phyloP scores from a whole-genome alignment of 495 filamentous ascomycete genomes.

The Daldinia decipiens region DNA sequence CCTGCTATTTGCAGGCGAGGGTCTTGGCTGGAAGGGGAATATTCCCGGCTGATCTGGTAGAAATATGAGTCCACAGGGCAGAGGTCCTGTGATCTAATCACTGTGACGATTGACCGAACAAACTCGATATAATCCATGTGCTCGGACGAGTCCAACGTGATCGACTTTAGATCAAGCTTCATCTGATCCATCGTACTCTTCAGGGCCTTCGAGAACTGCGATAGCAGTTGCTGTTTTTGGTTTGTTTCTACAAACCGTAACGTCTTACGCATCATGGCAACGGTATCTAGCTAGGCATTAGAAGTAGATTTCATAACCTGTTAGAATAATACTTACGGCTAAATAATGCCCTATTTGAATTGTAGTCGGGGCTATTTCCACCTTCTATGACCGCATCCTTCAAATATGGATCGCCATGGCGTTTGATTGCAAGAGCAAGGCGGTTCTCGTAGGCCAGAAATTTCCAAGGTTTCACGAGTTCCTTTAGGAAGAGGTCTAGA shows the following conservation, averaged over 20 bases:
- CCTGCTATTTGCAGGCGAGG: conserved; percentile 60
- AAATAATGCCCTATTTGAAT: conserved; percentile 54
- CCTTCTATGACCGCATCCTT: conserved; percentile 44
- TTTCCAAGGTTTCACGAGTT: conserved; percentile 52
- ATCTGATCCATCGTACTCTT: conserved; percentile 60
- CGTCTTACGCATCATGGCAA: conserved; percentile 57
- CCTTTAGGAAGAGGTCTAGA: conserved; percentile 52
- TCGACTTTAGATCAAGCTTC: conserved; percentile 53
- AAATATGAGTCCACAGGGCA: conserved; percentile 59
- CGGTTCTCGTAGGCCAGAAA: conserved; percentile 56
- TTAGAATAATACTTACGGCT: conserved; percentile 34
- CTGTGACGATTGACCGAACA: conserved; percentile 55
- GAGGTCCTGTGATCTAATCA: conserved; percentile 61
- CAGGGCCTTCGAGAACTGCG: conserved; percentile 51
- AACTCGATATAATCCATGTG: conserved; percentile 57
- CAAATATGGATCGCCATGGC: conserved; percentile 49
- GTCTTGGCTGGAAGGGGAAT: conserved; percentile 60
- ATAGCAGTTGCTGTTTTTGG: conserved; percentile 43
- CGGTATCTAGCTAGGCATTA: conserved; percentile 40
- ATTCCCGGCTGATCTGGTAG: conserved; percentile 57
- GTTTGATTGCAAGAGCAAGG: conserved; percentile 52
- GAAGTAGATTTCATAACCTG: background rate
- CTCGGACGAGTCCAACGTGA: conserved; percentile 42
- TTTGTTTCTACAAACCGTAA: conserved; percentile 42
- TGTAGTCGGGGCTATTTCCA: conserved; percentile 52